Base-by-base conservation (phyloP, 179 eudicot species). In the Spergularia azorica region DNA sequence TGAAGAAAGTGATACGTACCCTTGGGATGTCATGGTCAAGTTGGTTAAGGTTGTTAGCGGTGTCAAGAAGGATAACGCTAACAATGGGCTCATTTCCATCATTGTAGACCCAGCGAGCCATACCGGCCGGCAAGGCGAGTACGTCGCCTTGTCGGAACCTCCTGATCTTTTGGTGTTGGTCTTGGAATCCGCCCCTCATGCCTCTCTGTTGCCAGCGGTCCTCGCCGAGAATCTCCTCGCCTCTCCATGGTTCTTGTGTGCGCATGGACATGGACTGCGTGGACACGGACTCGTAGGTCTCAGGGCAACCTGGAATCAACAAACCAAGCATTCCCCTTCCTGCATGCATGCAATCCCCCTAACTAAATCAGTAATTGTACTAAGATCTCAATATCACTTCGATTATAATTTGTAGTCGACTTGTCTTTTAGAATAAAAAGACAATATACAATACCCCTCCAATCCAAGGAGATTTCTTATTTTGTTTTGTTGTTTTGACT, bases 231-330 rank as follows among this genome's bases (percentile, higher is more conserved):
- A 26, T 26, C 11, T 75, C 76, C 14, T 38, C 63, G 18, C 51
- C 77, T 57, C 43, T 11, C 62, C 71, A 38, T 56, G 66, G 21
- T 54, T 39, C 67, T 48, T 70, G 36, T 41, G 81, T 55, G 14
- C 48, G 48, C 48, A 43, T 43, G 48, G 48, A 43, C 48, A 43
- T 43, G 48, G 48, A 43, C 32, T 26, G 32, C 48, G 48, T 43
- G 32, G 85, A 79, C 8, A 87, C 60, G n/a, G 94, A 90, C 41
- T 91, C 89, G 67, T 43, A 93, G 1, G 93, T 90, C 73, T 93
- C 97, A 0, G 96, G 89, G 74, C 97, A 93, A 9, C 97, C 97
- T 6, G 96, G 91, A n/a, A 86, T 41, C 89, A 89, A 3, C 14
- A 86, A 36, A 11, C 95, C 95, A 0, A 55, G 57, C n/a, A 83